These are phyloP conservation scores for Rhodotorula toruloides DNA, from an alignment of 768 basidiomycete genomes.

Conservation along the genomic window DNA sequence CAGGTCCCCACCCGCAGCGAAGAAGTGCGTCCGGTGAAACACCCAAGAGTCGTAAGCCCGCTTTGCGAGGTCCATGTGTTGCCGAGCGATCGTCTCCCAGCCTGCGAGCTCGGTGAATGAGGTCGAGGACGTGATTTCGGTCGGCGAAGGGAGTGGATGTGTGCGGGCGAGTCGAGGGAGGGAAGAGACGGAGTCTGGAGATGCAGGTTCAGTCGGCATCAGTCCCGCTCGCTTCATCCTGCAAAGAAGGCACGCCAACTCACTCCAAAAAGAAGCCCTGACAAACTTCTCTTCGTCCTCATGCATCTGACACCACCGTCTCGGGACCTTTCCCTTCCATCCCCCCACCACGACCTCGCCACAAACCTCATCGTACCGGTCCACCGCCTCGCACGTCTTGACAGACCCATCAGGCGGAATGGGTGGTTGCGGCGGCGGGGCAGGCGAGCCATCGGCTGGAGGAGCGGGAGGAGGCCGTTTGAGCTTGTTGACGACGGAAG, in stretches of 20 bases:
- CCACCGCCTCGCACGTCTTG: slow-evolving; percentile 32
- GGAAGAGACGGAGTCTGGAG: slow-evolving; percentile 27
- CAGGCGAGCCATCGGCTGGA: background rate
- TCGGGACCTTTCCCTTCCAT: slow-evolving; percentile 32
- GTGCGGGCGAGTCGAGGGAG: slow-evolving; percentile 23
- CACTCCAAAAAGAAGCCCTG: slow-evolving; percentile 24
- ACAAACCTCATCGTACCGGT: slow-evolving; percentile 27
- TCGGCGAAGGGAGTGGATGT: slow-evolving; percentile 12
- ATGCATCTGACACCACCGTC: slow-evolving; percentile 31
- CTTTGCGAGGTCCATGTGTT: slow-evolving; percentile 22
- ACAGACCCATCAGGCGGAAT: slow-evolving; percentile 23
- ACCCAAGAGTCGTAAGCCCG: slow-evolving; percentile 25
- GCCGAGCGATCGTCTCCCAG: slow-evolving; percentile 25
- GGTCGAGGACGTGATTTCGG: slow-evolving; percentile 21
- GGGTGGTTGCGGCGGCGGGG: background rate
- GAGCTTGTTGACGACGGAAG: too few relatives aligned
- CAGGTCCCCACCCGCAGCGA: slow-evolving; percentile 18
- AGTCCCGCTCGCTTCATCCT: background rate
- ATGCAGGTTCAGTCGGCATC: background rate
- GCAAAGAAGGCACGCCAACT: background rate
- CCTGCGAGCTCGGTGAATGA: slow-evolving; percentile 26
- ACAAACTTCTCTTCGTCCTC: slow-evolving; percentile 35
- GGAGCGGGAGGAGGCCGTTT: slow-evolving; percentile 16
- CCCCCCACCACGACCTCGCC: slow-evolving; percentile 35
- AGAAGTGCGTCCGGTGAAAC: slow-evolving; percentile 34